Evolutionary conservation across 2,329 filamentous ascomycete species (phyloP).

Genomic region (Neopestalotiopsis sp.): DNA sequence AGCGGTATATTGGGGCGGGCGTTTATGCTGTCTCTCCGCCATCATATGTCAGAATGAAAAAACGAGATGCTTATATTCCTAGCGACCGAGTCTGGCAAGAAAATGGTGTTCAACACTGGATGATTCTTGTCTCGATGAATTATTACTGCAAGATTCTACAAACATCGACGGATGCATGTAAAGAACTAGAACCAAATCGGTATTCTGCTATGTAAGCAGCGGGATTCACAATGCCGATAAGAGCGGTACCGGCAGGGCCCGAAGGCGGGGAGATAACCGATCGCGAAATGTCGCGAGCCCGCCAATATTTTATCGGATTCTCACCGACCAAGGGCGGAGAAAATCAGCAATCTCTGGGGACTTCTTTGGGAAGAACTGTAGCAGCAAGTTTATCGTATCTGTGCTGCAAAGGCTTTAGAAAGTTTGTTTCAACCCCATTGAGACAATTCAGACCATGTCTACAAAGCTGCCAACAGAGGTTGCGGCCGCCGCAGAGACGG

Average conservation of each 20-base stretch:
- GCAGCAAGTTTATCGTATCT: background rate
- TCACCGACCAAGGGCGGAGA: background rate
- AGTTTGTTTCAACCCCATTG: background rate
- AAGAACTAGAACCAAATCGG: background rate
- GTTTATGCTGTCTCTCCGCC: background rate
- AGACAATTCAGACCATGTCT: conserved; percentile 1
- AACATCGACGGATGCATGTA: background rate
- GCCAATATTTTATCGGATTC: background rate
- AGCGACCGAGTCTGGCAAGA: background rate
- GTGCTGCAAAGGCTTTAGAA: background rate
- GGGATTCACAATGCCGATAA: conserved; percentile 4
- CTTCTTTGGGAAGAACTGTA: background rate
- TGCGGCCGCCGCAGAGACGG: conserved; percentile 28
- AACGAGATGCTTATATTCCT: background rate
- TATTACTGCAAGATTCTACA: background rate
- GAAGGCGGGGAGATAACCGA: conserved; percentile 1
- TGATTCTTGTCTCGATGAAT: background rate
- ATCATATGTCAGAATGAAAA: background rate
- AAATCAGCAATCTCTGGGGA: background rate
- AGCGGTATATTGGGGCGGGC: background rate
- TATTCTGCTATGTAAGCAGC: background rate
- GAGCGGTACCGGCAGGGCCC: conserved; percentile 1
- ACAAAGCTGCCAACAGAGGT: conserved; percentile 19
- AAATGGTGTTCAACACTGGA: background rate
- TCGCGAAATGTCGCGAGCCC: background rate